Base-by-base conservation (phyloP, 352 stramenopile species). In the Phytophthora fragariae region DNA sequence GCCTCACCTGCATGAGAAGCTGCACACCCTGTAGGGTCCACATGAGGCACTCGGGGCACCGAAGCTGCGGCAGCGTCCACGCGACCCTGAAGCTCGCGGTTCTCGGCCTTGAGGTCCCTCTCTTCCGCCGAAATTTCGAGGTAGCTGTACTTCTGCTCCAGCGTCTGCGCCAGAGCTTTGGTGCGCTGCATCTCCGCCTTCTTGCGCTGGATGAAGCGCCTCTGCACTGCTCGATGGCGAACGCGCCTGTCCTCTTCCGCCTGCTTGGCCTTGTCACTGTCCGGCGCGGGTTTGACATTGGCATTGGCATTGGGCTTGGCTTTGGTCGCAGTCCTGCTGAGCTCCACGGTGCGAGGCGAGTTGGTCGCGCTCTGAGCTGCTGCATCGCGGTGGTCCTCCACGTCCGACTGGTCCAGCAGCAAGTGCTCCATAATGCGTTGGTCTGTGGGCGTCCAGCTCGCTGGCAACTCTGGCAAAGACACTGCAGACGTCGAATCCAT, bases 341-440 rank as follows among this genome's bases (percentile, higher is more conserved):
- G 47, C 62, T 73, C 73, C 24, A 70, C 56, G 0, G 60, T 80
- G 19, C 67, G 24, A 2, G 66, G 56, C 5, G 56, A 75, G 33
- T 14, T 64, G 41, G 3, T 9, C 39, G 46, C 46, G 59, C 73
- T 46, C 4, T 63, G 24, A 46, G 5, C 44, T 2, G 37, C 37
- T 56, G 59, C 60, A 17, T 73, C 37, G 9, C 50, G 31, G 19
- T 47, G 58, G 14, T 77, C 50, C 29, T 72, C 64, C 1, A 49
- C 56, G 57, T 78, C 59, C 39, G 57, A 71, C 52, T 72, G 56
- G 14, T 77, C 68, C 44, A 85, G 68, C 60, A 90, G 70, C 56
- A 90, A 73, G 49, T 85, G 72, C 70, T 90, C 82, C 71, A 90
- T 88, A 70, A 90, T 88, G 54, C 75, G 73, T 52, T 90, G 82